Conservation (phyloP, 2,329 filamentous ascomycete genomes). For the Fonsecaea nubica region DNA sequence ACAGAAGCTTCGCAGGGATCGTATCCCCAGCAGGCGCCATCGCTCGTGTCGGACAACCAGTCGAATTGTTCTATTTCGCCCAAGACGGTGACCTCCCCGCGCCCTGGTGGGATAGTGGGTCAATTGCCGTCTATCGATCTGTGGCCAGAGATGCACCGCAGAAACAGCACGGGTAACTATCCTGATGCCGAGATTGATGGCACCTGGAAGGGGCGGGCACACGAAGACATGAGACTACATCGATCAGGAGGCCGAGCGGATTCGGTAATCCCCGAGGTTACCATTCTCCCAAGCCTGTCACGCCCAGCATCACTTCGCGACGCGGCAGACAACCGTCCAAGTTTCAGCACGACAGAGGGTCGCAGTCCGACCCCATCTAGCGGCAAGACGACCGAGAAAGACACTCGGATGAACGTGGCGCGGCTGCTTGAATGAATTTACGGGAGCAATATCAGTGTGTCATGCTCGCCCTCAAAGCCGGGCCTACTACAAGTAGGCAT, state of each 20-base stretch:
- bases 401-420: slow-evolving; percentile 34
- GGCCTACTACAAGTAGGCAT: too few species aligned
- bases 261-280: not conserved
- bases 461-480: too few species aligned
- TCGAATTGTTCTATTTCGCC: slow-evolving; percentile 69
- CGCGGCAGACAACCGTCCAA: not conserved
- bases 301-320: not conserved
- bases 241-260: not conserved
- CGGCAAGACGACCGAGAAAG: slow-evolving; percentile 15
- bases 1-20: slow-evolving; percentile 67
- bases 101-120: slow-evolving; percentile 48
- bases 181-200: slow-evolving; percentile 5
- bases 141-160: slow-evolving; percentile 23
- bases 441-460: too few species aligned
- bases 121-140: slow-evolving; percentile 43
- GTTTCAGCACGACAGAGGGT: not conserved
- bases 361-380: not conserved
- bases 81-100: slow-evolving; percentile 51
- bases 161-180: slow-evolving; percentile 12
- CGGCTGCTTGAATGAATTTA: slow-evolving; percentile 28
- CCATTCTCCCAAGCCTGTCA: not conserved
- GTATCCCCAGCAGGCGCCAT: slow-evolving; percentile 67
- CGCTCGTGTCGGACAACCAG: slow-evolving; percentile 72
- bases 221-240: not conserved
- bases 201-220: not conserved